Base-by-base conservation (phyloP, 768 basidiomycete species). In the Strobilomyces echinocephalus region DNA sequence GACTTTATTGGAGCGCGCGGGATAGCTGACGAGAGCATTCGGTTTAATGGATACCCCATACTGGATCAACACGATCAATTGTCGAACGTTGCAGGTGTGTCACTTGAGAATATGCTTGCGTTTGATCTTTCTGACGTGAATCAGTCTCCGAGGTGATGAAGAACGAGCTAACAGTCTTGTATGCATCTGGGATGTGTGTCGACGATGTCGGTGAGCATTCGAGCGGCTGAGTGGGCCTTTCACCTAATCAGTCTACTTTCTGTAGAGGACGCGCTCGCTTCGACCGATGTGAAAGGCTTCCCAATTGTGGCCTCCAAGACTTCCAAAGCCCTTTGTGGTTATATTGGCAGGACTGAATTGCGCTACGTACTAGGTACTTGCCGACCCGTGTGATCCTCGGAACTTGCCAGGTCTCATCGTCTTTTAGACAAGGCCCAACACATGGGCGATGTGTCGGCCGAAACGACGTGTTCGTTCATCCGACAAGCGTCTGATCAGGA, bases 1-100 rank as follows among this genome's bases (percentile, higher is more conserved):
- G 95, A 99, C 66, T 87, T 92, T 60, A 79, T 98, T 45, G 95
- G 94, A 21, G 91, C 85, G 8, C 89, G 81, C 41, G 97, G 97
- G 2, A 97, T 99, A 58, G 94, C 97, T 5, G 97, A 99, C 57
- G 91, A 97, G 63, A 91, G 88, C 81, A 99, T 99, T 63, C 81
- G 85, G 16, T 95, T 99, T 73, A 98, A 97, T 66, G 95, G 95
- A 9, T 98, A 88, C 73, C 97, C 97, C 0, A 94, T 95, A 76
- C 74, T 99, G 54, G 95, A 97, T 72, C 95, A 95, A 64, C 91
- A 97, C 55, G 93, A 97, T 66, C 87, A 91, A 62, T 85, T 90
- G 0, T 95, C 90, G 64, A 86, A 95, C 65, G 88, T 93, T 42
- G 82, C 91, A 46, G 91, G 95, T 97, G 61, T 50, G 83, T 69